Conservation (phyloP, 1,284 basidiomycete species). For the Bjerkandera adusta region DNA sequence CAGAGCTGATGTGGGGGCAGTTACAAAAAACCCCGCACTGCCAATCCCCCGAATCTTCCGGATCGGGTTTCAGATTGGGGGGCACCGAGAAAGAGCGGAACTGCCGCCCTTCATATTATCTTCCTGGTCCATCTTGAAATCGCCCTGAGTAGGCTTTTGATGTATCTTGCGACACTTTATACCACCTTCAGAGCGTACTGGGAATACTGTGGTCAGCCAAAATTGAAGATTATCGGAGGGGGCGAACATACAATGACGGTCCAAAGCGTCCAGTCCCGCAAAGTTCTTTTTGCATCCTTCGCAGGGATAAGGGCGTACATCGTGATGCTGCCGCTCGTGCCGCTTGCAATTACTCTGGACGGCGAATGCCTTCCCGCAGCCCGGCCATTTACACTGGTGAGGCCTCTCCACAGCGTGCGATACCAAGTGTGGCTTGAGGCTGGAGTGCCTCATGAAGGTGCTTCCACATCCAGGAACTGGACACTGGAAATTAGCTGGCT, state of each 20-base stretch:
- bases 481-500: slow-evolving; percentile 72
- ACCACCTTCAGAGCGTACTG: slow-evolving; percentile 57
- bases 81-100: neutral
- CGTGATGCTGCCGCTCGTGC: slow-evolving; percentile 78
- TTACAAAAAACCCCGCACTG: too few relatives aligned
- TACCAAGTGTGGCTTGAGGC: slow-evolving; percentile 77
- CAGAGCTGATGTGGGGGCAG: too few relatives aligned
- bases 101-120: slow-evolving; percentile 8
- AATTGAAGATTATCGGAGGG: neutral
- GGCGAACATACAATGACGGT: slow-evolving; percentile 63
- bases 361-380: slow-evolving; percentile 83
- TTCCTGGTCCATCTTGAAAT: too few relatives aligned
- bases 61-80: slow-evolving; percentile 11
- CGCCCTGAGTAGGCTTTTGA: slow-evolving; percentile 24
- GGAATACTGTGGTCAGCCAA: slow-evolving; percentile 7
- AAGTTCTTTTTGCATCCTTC: slow-evolving; percentile 79
- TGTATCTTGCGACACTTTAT: slow-evolving; percentile 47
- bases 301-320: slow-evolving; percentile 73
- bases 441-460: slow-evolving; percentile 82
- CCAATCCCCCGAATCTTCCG: too few relatives aligned
- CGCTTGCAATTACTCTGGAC: slow-evolving; percentile 83
- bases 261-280: slow-evolving; percentile 77
- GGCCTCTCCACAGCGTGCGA: slow-evolving; percentile 85
- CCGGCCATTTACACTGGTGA: slow-evolving; percentile 83
- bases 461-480: slow-evolving; percentile 77